phyloP scores from a whole-genome alignment of 306 rosid genomes.

The Pachyrhizus erosus region DNA sequence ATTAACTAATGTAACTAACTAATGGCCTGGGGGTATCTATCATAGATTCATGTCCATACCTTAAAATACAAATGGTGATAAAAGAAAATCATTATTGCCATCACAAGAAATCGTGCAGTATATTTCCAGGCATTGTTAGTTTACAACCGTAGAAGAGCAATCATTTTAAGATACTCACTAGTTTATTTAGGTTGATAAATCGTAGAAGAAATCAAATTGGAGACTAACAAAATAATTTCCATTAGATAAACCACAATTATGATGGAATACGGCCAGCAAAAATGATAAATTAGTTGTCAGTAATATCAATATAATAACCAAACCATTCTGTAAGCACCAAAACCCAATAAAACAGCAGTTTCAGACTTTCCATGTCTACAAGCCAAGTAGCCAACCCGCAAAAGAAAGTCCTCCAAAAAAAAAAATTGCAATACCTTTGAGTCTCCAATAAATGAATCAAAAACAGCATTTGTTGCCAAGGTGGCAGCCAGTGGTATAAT shows the following conservation, averaged over 20 bases:
- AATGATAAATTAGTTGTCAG: slow-evolving; percentile 14
- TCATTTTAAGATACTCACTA: slow-evolving; percentile 27
- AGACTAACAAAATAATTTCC: neutral
- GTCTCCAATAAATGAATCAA: slow-evolving; percentile 88
- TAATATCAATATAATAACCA: slow-evolving; percentile 16
- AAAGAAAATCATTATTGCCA: no score
- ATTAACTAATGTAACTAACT: neutral
- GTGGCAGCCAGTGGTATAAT: slow-evolving; percentile 84
- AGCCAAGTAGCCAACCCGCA: slow-evolving; percentile 27
- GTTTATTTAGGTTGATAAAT: slow-evolving; percentile 10
- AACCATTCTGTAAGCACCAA: slow-evolving; percentile 5
- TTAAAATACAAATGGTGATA: no score
- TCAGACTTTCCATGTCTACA: neutral
- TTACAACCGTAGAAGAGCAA: slow-evolving; percentile 8
- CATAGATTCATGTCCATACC: neutral
- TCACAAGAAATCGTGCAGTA: neutral
- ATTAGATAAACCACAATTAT: slow-evolving; percentile 18
- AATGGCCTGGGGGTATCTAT: neutral
- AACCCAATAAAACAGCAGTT: slow-evolving; percentile 14
- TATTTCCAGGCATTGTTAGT: slow-evolving; percentile 25
- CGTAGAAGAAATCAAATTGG: slow-evolving; percentile 16
- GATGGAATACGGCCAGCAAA: slow-evolving; percentile 35
- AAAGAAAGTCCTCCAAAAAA: slow-evolving; percentile 27
- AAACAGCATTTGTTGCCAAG: slow-evolving; percentile 77
- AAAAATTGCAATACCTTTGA: slow-evolving; percentile 70